Conservation (phyloP, 805 yeast species). For the Spathaspora sp. region DNA sequence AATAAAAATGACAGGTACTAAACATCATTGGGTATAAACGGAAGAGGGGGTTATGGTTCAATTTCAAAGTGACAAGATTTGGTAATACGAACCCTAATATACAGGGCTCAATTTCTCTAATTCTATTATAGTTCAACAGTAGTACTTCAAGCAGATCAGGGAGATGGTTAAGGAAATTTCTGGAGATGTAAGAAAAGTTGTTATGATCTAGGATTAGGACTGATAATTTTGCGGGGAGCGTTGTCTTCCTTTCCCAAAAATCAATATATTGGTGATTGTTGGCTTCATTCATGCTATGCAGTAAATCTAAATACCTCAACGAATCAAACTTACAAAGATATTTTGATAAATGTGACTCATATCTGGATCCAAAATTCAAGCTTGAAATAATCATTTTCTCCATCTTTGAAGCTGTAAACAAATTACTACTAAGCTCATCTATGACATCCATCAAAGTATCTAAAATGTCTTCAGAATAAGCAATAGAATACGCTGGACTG, state of each 20-base stretch:
- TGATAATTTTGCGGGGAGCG: conserved; percentile 22
- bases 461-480: conserved; percentile 5
- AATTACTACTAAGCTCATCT: conserved; percentile 11
- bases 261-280: background rate
- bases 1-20: background rate
- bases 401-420: conserved; percentile 16
- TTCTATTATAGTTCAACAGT: conserved; percentile 11
- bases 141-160: conserved; percentile 24
- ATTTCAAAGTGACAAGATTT: conserved; percentile 12
- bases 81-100: conserved; percentile 12
- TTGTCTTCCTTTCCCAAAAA: conserved; percentile 11
- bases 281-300: conserved; percentile 19
- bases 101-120: conserved; percentile 5
- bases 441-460: conserved; percentile 18
- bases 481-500: background rate
- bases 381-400: conserved; percentile 19
- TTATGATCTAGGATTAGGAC: conserved; percentile 24
- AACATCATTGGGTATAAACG: conserved; percentile 6
- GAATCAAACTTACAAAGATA: conserved; percentile 21
- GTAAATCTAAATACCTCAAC: conserved; percentile 18
- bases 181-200: conserved; percentile 15
- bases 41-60: conserved; percentile 13
- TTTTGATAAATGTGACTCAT: conserved; percentile 27
- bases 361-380: conserved; percentile 34
- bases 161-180: conserved; percentile 16